phyloP scores from a whole-genome alignment of 352 stramenopile species.

The Saprolegnia diclina region DNA sequence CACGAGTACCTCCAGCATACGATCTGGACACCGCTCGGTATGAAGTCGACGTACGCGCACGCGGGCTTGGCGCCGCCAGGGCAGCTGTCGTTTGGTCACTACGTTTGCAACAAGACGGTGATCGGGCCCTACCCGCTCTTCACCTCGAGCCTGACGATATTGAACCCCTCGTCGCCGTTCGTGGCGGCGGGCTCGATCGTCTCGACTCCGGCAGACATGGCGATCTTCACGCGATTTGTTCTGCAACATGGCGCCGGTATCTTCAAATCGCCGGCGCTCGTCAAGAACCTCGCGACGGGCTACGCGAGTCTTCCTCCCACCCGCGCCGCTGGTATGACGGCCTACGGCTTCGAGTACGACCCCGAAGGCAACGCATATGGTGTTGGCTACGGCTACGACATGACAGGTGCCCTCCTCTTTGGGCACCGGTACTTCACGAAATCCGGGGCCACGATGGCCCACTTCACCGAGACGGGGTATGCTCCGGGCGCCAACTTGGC shows the following conservation, averaged over 20 bases:
- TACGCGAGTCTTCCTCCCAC: constrained; percentile 30
- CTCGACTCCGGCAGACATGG: constrained; percentile 49
- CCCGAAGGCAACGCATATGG: constrained; percentile 45
- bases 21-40: constrained; percentile 50
- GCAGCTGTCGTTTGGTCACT: constrained; percentile 41
- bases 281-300: constrained; percentile 50
- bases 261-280: constrained; percentile 41
- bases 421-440: constrained; percentile 59
- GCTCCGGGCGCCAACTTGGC: constrained; percentile 39
- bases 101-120: constrained; percentile 38
- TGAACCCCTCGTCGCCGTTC: not conserved
- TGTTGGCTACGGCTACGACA: constrained; percentile 62
- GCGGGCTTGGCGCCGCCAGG: constrained; percentile 30
- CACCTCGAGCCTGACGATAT: not conserved
- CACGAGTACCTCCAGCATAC: constrained; percentile 43
- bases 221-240: constrained; percentile 44
- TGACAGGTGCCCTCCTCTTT: constrained; percentile 44
- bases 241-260: constrained; percentile 45
- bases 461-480: constrained; percentile 51
- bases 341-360: constrained; percentile 37
- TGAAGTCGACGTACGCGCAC: constrained; percentile 51
- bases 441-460: constrained; percentile 41
- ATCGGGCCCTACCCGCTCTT: constrained; percentile 45
- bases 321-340: not conserved
- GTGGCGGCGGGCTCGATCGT: constrained; percentile 44